Percentiles rank a stretch among this genome's conserved stretches.
Conservation (phyloP, 257 asterid species). For the Lycium barbarum region DNA sequence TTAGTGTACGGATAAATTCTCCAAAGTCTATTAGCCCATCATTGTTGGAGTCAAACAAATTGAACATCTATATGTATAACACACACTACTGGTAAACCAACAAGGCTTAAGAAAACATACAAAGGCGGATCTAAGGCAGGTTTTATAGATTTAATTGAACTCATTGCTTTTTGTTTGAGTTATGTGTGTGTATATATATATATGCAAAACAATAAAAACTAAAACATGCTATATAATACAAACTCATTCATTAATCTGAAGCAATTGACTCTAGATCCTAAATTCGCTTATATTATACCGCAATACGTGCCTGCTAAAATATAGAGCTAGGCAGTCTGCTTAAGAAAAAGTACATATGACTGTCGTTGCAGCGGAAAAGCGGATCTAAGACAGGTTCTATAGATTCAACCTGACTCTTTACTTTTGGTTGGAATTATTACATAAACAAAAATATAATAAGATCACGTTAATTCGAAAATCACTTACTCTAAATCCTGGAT, state of each 20-base stretch:
- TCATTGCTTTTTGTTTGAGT: neutral
- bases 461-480: too few species aligned
- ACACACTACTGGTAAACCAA: neutral
- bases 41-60: conserved; percentile 36
- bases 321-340: neutral
- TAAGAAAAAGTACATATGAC: too few species aligned
- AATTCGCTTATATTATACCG: neutral
- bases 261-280: neutral
- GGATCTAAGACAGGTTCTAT: too few species aligned
- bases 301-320: neutral
- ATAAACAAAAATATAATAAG: neutral
- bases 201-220: neutral
- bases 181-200: neutral
- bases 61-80: conserved; percentile 27
- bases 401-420: too few species aligned
- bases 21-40: conserved; percentile 34
- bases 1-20: conserved; percentile 32
- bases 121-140: neutral
- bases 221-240: neutral
- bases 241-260: neutral
- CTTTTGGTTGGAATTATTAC: too few species aligned
- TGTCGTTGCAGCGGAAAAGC: too few species aligned
- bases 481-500: too few species aligned
- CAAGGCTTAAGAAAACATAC: neutral
- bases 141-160: neutral